Evolutionary conservation across 345 rosid species (phyloP).

Genomic region (Rhodamnia rubescens): DNA sequence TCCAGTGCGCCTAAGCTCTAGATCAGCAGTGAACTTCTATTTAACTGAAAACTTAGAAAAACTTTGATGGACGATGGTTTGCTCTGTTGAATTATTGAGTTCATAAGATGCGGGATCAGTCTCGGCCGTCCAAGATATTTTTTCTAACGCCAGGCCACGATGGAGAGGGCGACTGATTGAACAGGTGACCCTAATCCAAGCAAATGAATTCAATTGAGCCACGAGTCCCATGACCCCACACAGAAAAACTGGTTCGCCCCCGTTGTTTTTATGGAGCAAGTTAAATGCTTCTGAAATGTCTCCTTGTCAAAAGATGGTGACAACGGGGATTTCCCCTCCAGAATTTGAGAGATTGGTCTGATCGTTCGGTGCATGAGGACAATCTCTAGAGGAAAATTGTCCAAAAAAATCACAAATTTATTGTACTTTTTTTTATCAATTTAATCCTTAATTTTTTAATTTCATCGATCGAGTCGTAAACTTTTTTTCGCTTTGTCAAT

Average conservation of each 20-base stretch:
- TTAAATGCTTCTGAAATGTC: not conserved
- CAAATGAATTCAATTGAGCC: constrained; percentile 13
- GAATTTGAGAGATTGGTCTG: not conserved
- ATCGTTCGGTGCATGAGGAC: not conserved
- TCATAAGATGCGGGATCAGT: not conserved
- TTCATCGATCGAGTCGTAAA: too few species aligned
- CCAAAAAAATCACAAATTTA: too few species aligned
- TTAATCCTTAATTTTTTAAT: too few species aligned
- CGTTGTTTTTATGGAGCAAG: not conserved
- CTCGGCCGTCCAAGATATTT: constrained; percentile 6
- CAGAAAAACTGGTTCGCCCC: not conserved
- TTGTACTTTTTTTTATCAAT: too few species aligned
- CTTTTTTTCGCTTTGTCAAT: too few species aligned
- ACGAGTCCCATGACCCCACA: not conserved
- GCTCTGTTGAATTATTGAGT: not conserved
- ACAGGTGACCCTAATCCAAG: constrained; percentile 1
- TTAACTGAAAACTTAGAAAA: not conserved
- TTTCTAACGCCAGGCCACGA: not conserved
- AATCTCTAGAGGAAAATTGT: too few species aligned
- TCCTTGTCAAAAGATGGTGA: not conserved
- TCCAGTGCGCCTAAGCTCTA: not conserved
- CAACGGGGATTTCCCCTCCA: not conserved
- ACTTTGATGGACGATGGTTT: not conserved
- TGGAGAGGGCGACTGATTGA: constrained; percentile 7
- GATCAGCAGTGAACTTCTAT: not conserved